Evolutionary conservation across 176 grass and related monocot genomes (phyloP), one percentile per base, ranked within the genome.

Genomic region (Poa annua): DNA sequence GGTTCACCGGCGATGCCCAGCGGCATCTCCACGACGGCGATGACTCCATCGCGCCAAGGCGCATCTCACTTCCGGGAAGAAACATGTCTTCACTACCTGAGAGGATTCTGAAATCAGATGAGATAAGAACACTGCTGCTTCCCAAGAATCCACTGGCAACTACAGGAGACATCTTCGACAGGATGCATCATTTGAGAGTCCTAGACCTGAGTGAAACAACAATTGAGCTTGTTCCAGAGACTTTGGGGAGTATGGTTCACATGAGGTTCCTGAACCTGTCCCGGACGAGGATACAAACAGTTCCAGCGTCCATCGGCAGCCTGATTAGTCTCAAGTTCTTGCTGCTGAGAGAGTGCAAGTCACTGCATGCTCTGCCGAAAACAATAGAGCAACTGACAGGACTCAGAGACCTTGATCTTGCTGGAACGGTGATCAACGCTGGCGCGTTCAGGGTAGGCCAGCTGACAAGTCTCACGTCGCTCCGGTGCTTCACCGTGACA

Each of bases 181-280:
- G 72, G 55, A 75, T 92, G 17, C 62, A 47, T 11, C 78, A 87
- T 24, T 85, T 97, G 48, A 63, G 76, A 69, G 74, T 97, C 32
- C 59, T 97, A 1, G 94, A 97, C 64, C 73, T 94, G 35, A 90
- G 88, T 64, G 84, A 85, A 73, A 94, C 86, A 56, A 25, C 41
- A 41, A 80, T 97, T 15, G 63, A 87, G 35, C 35, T 74, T 21
- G 82, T 97, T 66, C 92, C 94, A 62, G 83, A 89, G 50, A 90
- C 44, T 8, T 36, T 97, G 68, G 86, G 63, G 38, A 84, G 72
- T 81, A 63, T 94, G 42, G 48, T 94, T 85, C 89, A 92, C 35
- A 66, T 97, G 45, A 92, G 86, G 66, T 88, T 89, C 74, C 70
- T 97, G 49, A 92, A 97, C 51, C 82, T 97, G 62, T 94, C 94